These are phyloP conservation scores for Diaporthe caulivora DNA, from an alignment of 2,329 filamentous ascomycete genomes.

Conservation along the genomic window DNA sequence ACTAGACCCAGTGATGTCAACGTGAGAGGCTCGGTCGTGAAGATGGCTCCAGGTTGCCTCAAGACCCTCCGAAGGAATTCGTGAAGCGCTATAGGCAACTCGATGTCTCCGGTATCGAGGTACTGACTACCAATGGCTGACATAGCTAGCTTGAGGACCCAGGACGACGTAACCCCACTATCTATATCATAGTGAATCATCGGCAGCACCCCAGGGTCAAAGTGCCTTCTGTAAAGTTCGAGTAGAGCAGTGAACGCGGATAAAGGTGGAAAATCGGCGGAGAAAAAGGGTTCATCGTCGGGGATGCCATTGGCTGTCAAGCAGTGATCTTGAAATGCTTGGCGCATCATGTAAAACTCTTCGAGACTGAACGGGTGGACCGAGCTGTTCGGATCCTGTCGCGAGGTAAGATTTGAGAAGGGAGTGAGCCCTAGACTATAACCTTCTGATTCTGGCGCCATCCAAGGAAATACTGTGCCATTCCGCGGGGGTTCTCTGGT, in stretches of 20 bases:
- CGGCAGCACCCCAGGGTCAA: slow-evolving; percentile 31
- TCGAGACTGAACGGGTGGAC: neutral
- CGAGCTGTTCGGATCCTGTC: neutral
- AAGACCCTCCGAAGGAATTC: slow-evolving; percentile 35
- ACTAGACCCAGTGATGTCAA: neutral
- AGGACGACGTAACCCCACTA: neutral
- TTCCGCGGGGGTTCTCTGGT: neutral
- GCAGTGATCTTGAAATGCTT: slow-evolving; percentile 31
- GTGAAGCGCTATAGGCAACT: slow-evolving; percentile 27
- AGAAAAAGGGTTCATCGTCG: neutral
- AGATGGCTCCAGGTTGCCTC: neutral
- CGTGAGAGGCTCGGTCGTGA: neutral
- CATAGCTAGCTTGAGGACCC: slow-evolving; percentile 32
- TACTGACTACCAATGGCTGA: slow-evolving; percentile 35
- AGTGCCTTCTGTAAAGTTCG: slow-evolving; percentile 27
- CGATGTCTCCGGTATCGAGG: neutral
- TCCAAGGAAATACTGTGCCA: neutral
- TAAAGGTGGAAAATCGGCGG: slow-evolving; percentile 23
- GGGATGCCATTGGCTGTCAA: neutral
- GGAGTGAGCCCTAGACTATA: neutral
- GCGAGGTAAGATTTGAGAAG: neutral
- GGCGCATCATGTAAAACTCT: slow-evolving; percentile 31
- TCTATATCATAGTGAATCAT: neutral
- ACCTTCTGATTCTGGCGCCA: slow-evolving; percentile 7
- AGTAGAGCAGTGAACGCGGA: slow-evolving; percentile 16